A percentile compares a stretch with the other conserved stretches of the same genome.
Evolutionary conservation across 495 filamentous ascomycete species (phyloP).

Genomic region (Tuber brumale): DNA sequence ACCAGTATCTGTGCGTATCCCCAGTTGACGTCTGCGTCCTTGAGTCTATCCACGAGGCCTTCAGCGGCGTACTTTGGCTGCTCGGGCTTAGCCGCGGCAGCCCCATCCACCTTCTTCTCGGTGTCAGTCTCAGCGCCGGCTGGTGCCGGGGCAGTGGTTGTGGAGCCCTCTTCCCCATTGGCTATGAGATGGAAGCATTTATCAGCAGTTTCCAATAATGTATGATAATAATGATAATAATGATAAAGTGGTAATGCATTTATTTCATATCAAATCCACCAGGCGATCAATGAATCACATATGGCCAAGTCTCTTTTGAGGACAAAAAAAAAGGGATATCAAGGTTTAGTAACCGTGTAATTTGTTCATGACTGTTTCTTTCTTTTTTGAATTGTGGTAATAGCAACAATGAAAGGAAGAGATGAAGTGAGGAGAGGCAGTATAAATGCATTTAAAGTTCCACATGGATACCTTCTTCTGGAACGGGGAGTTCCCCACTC

Average conservation of each 20-base stretch:
- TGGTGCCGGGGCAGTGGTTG: background rate
- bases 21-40: conserved; percentile 31
- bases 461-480: conserved; percentile 94
- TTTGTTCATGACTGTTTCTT: background rate
- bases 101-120: background rate
- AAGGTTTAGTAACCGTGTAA: background rate
- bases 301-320: background rate
- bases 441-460: conserved; percentile 64
- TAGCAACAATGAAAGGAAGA: conserved; percentile 33
- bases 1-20: conserved; percentile 31
- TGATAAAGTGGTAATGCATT: conserved; percentile 1
- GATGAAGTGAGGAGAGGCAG: conserved; percentile 36
- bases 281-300: background rate
- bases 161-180: background rate
- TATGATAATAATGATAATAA: background rate
- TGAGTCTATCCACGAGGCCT: conserved; percentile 27
- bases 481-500: conserved; percentile 84
- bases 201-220: background rate
- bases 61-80: conserved; percentile 1
- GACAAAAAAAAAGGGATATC: background rate
- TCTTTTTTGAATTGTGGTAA: conserved; percentile 26
- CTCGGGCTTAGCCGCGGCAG: background rate
- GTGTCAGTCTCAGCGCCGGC: background rate
- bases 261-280: background rate
- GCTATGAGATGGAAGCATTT: background rate